phyloP scores from a whole-genome alignment of 768 basidiomycete genomes.

The Tylopilus vinaceipallidus region DNA sequence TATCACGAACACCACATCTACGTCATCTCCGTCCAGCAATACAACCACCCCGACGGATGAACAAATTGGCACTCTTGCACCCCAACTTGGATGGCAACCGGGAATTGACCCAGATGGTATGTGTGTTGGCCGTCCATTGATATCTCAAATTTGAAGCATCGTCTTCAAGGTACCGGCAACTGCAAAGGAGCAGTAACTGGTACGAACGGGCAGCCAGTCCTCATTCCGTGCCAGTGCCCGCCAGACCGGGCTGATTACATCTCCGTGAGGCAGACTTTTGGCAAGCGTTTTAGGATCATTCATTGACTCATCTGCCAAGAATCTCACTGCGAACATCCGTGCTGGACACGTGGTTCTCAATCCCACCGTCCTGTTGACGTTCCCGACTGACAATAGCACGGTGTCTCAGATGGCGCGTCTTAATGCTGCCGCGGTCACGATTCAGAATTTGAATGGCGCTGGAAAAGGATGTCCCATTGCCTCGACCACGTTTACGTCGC shows the following conservation, averaged over 20 bases:
- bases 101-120: constrained; percentile 61
- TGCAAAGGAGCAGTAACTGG: constrained; percentile 36
- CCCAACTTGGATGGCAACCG: constrained; percentile 51
- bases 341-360: constrained; percentile 43
- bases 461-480: constrained; percentile 67
- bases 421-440: constrained; percentile 55
- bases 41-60: constrained; percentile 19
- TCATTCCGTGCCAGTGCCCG: constrained; percentile 38
- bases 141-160: neutral
- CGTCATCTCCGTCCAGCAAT: constrained; percentile 1
- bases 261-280: constrained; percentile 11
- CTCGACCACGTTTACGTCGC: constrained; percentile 59
- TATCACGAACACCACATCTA: constrained; percentile 1
- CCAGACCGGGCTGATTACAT: constrained; percentile 27
- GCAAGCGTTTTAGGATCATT: neutral
- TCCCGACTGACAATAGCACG: constrained; percentile 43
- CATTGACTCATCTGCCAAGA: constrained; percentile 15
- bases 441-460: constrained; percentile 69
- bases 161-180: constrained; percentile 33
- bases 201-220: constrained; percentile 30
- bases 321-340: constrained; percentile 39
- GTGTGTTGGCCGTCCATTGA: constrained; percentile 8
- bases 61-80: constrained; percentile 46
- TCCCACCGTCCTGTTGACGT: constrained; percentile 37
- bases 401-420: constrained; percentile 48